A percentile compares a stretch with the other conserved stretches of the same genome.
phyloP scores from a whole-genome alignment of 805 yeast species.

The Yarrowia deformans region DNA sequence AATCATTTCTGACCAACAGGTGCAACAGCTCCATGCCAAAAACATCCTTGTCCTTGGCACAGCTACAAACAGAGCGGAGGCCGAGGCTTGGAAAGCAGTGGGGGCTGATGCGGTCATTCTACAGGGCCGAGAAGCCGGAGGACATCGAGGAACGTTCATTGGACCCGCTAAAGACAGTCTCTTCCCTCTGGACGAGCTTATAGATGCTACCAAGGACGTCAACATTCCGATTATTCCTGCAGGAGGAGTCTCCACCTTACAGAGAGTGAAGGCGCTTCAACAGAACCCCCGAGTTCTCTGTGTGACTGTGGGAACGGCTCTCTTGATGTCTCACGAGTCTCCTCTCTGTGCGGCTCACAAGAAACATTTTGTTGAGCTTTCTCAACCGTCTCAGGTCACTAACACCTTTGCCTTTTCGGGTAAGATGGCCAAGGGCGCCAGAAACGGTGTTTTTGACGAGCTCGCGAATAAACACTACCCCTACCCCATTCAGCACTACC shows the following conservation, averaged over 20 bases:
- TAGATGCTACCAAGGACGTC: slow-evolving; percentile 42
- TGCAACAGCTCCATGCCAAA: slow-evolving; percentile 50
- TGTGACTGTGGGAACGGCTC: slow-evolving; percentile 64
- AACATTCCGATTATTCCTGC: slow-evolving; percentile 54
- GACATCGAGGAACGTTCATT: slow-evolving; percentile 63
- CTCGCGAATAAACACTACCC: neutral
- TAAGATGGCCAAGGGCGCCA: slow-evolving; percentile 24
- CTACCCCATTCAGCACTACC: slow-evolving; percentile 28
- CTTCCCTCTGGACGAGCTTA: slow-evolving; percentile 40
- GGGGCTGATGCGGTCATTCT: slow-evolving; percentile 59
- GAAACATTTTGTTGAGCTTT: neutral
- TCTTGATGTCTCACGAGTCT: slow-evolving; percentile 48
- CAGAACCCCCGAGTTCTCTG: slow-evolving; percentile 51
- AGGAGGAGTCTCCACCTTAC: slow-evolving; percentile 59
- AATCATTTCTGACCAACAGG: slow-evolving; percentile 50
- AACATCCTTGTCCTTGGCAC: slow-evolving; percentile 57
- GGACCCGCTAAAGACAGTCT: slow-evolving; percentile 49
- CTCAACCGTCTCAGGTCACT: neutral
- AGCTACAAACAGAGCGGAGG: slow-evolving; percentile 59
- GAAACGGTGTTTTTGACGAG: neutral
- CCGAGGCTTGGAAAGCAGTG: slow-evolving; percentile 46
- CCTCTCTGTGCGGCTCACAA: slow-evolving; percentile 3
- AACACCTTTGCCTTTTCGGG: slow-evolving; percentile 33
- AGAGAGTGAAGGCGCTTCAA: slow-evolving; percentile 43
- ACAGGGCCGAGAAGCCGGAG: slow-evolving; percentile 73